Conservation (phyloP, 257 asterid genomes). For the Solanum ossicruentum region DNA sequence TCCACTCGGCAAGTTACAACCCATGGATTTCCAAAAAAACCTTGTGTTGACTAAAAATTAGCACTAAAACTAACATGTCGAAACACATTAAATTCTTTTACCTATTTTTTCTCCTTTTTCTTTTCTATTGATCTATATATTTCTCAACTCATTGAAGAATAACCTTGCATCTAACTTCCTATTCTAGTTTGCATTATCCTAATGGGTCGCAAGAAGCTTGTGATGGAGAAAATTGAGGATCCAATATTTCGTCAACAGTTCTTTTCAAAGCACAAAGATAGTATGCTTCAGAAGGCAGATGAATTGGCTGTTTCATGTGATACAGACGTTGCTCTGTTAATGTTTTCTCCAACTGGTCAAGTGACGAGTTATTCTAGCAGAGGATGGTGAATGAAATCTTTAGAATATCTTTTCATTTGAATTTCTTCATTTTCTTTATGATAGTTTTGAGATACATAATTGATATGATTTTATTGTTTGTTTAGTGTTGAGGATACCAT, state of each 20-base stretch:
- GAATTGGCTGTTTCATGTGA: slow-evolving; percentile 60
- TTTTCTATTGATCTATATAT: background rate
- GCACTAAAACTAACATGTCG: slow-evolving; percentile 1
- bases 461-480: background rate
- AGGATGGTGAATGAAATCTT: slow-evolving; percentile 24
- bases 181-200: background rate
- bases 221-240: slow-evolving; percentile 34
- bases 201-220: slow-evolving; percentile 51
- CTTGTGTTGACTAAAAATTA: background rate
- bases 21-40: background rate
- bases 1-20: background rate
- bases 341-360: slow-evolving; percentile 62
- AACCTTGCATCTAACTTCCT: background rate
- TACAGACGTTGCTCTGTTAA: slow-evolving; percentile 49
- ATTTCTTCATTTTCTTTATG: background rate
- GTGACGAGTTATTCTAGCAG: slow-evolving; percentile 39
- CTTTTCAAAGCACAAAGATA: slow-evolving; percentile 45
- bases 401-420: background rate
- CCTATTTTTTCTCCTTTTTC: background rate
- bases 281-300: slow-evolving; percentile 44
- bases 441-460: background rate
- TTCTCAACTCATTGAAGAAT: background rate
- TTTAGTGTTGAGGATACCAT: slow-evolving; percentile 52
- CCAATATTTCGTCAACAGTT: slow-evolving; percentile 34
- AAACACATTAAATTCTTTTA: background rate